Evolutionary conservation across 2,329 filamentous ascomycete genomes (phyloP).

Genomic region (Exophiala alcalophila): DNA sequence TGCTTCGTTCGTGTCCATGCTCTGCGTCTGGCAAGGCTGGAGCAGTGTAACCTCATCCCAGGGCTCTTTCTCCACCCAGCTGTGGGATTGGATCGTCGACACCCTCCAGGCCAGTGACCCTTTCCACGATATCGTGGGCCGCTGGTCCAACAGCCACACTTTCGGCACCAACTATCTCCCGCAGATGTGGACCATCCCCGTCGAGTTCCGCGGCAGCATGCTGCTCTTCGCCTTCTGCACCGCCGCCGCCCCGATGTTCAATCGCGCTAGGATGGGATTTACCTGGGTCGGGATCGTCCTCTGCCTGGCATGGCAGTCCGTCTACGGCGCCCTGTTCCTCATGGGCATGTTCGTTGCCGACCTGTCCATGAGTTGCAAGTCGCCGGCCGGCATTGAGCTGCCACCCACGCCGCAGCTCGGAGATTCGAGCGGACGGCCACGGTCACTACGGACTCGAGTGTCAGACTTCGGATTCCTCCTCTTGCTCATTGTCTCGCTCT

Average conservation of each 20-base stretch:
- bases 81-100: conserved; percentile 2
- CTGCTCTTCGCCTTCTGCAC: conserved; percentile 10
- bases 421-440: background rate
- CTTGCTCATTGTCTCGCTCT: background rate
- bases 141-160: conserved; percentile 23
- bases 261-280: conserved; percentile 2
- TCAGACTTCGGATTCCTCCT: background rate
- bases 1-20: conserved; percentile 38
- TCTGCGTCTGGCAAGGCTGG: conserved; percentile 39
- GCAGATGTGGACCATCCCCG: conserved; percentile 43
- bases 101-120: conserved; percentile 1
- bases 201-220: conserved; percentile 45
- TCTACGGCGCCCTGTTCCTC: conserved; percentile 11
- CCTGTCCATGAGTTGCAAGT: conserved; percentile 8
- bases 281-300: conserved; percentile 4
- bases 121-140: conserved; percentile 3
- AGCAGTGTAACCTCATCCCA: conserved; percentile 42
- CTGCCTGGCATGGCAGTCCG: conserved; percentile 6
- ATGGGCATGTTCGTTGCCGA: conserved; percentile 16
- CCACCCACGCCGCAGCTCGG: background rate
- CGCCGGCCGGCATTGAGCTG: too few species aligned
- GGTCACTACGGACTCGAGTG: background rate
- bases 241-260: conserved; percentile 2
- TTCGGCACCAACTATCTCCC: conserved; percentile 5
- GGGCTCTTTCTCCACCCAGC: background rate